Evolutionary conservation across 2,329 filamentous ascomycete species (phyloP).

Genomic region (Didymella arachidicola): DNA sequence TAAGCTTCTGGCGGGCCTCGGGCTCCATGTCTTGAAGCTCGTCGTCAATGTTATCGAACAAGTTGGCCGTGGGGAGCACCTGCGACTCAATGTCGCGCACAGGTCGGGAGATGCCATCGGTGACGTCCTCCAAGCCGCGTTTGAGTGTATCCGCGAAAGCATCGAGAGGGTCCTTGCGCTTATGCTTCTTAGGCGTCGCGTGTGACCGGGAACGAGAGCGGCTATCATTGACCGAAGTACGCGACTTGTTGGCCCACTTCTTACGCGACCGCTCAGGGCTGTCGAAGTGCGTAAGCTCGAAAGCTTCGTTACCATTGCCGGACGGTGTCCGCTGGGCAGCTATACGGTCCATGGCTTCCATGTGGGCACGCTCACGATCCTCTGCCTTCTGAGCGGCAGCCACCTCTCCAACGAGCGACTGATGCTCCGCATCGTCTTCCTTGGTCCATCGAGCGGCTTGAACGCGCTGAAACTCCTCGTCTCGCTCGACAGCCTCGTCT

Average conservation of each 20-base stretch:
- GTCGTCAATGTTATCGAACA: slow-evolving; percentile 88
- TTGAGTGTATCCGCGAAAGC: slow-evolving; percentile 37
- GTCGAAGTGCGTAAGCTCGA: slow-evolving; percentile 43
- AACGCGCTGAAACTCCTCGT: slow-evolving; percentile 83
- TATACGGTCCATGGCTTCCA: slow-evolving; percentile 37
- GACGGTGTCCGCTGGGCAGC: slow-evolving; percentile 20
- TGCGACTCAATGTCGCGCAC: slow-evolving; percentile 50
- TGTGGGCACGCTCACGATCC: slow-evolving; percentile 43
- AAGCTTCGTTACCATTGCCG: slow-evolving; percentile 22
- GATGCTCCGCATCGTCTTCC: slow-evolving; percentile 58
- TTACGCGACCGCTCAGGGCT: slow-evolving; percentile 32
- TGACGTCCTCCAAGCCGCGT: slow-evolving; percentile 40
- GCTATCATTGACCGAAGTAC: slow-evolving; percentile 37
- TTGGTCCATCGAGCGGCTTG: slow-evolving; percentile 74
- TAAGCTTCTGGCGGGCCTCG: slow-evolving; percentile 84
- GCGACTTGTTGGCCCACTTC: slow-evolving; percentile 44
- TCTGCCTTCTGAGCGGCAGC: slow-evolving; percentile 39
- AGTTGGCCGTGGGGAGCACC: slow-evolving; percentile 73
- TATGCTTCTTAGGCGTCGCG: slow-evolving; percentile 29
- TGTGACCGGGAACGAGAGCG: slow-evolving; percentile 36
- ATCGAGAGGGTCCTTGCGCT: slow-evolving; percentile 40
- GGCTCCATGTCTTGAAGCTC: slow-evolving; percentile 94
- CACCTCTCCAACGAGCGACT: slow-evolving; percentile 48
- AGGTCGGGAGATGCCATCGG: slow-evolving; percentile 41
- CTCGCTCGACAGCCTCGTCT: slow-evolving; percentile 90